phyloP scores from a whole-genome alignment of 495 filamentous ascomycete species.

The Annulohypoxylon moriforme region DNA sequence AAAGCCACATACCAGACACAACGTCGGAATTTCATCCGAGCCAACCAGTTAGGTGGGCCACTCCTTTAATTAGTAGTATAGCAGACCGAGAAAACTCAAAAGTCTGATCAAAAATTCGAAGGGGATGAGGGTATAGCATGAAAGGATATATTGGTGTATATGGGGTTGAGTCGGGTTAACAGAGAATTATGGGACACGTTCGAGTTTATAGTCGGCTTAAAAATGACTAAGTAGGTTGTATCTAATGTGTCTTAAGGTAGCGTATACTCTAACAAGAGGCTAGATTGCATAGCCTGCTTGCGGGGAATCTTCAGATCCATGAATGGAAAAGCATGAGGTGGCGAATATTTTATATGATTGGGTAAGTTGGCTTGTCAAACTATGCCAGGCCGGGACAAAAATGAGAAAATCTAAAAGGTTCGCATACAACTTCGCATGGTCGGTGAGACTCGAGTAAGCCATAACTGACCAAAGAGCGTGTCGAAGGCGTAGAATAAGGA shows the following conservation, averaged over 20 bases:
- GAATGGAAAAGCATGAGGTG: background rate
- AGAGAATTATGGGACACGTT: background rate
- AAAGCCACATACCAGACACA: background rate
- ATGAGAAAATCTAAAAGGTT: no score
- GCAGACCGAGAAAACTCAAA: background rate
- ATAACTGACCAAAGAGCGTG: no score
- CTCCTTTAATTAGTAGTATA: background rate
- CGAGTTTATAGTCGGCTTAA: background rate
- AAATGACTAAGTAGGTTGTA: background rate
- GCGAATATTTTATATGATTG: background rate
- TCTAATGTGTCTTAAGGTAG: background rate
- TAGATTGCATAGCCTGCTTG: background rate
- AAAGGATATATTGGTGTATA: background rate
- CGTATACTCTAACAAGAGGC: background rate
- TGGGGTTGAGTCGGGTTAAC: background rate
- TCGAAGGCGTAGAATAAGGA: background rate
- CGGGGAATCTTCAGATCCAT: background rate
- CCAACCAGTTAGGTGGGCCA: background rate
- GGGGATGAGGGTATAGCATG: background rate
- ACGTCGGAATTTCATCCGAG: background rate
- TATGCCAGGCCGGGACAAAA: no score
- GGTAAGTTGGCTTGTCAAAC: background rate
- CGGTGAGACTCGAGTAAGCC: background rate
- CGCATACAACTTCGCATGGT: no score
- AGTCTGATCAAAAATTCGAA: background rate